These are phyloP conservation scores for Marvania coccoides DNA, from an alignment of 139 green algal genomes.

Conservation along the genomic window DNA sequence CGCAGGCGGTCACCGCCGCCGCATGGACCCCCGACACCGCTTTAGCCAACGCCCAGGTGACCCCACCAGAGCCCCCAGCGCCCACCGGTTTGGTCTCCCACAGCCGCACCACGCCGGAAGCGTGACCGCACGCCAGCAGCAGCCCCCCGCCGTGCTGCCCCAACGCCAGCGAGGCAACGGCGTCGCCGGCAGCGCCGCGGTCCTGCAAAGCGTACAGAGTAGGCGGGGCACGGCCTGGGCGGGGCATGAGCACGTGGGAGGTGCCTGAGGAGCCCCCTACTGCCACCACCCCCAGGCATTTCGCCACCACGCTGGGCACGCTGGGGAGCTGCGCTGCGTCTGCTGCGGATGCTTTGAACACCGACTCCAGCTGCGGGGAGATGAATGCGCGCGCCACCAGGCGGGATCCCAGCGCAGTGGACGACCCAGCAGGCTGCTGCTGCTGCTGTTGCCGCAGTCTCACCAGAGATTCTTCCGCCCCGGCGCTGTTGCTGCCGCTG, in stretches of 20 bases:
- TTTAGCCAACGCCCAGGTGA: conserved; percentile 11
- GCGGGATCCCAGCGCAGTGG: not conserved
- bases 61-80: not conserved
- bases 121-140: conserved; percentile 21
- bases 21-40: conserved; percentile 13
- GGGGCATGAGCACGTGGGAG: conserved; percentile 10
- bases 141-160: conserved; percentile 2
- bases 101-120: conserved; percentile 3
- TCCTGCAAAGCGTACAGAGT: not conserved
- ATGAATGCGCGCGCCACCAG: conserved; percentile 17
- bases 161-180: conserved; percentile 20
- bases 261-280: conserved; percentile 13
- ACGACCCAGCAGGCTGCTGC: too few species aligned
- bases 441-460: not conserved
- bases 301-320: not conserved
- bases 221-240: not conserved
- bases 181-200: not conserved
- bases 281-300: conserved; percentile 17
- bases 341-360: not conserved
- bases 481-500: not conserved
- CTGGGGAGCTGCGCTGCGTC: not conserved
- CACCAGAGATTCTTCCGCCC: not conserved
- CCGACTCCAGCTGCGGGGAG: conserved; percentile 13
- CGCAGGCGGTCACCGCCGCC: conserved; percentile 3
- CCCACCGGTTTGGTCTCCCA: conserved; percentile 19